Evolutionary conservation across 345 rosid genomes (phyloP), one percentile per base, ranked within the genome.

Genomic region (Corchorus capsularis): DNA sequence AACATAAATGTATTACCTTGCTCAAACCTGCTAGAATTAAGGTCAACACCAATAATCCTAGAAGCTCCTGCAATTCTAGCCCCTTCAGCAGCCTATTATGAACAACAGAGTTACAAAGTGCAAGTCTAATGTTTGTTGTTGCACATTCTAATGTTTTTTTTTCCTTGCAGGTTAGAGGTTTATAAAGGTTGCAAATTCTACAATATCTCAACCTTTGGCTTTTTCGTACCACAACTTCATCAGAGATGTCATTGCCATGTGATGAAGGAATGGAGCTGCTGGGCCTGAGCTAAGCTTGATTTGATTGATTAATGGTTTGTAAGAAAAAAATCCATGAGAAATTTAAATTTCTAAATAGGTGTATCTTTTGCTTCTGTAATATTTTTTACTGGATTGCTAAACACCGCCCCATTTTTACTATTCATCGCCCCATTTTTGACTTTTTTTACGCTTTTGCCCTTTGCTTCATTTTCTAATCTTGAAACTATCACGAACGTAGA

Each of bases 131-230:
- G n/a, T 46, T 69, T 57, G 52, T 17, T 22, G 1, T 35, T 68
- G 63, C 16, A 65, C 41, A 64, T 54, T 61, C 47, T 53, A 27
- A 72, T 17, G 27, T n/a, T n/a, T n/a, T n/a, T n/a, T 62, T 64
- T 32, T 54, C 75, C 20, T 83, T 74, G 79, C 89, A 94, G 95
- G 94, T 60, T 86, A 87, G 83, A 89, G 97, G 86, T 85, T 83
- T 64, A 79, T 94, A 50, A 90, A 93, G 88, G 83, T 94, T 34
- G 94, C 93, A 22, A 93, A 94, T 84, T 90, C 97, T 81, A 97
- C 97, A 13, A 83, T 89, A 75, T 90, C 93, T 0, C 90, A 96
- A 45, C 89, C 97, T 37, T 72, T 93, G 72, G 90, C 87, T 70
- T 91, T 93, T 78, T 92, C 94, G 19, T 93, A 87, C 78, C 81